A percentile compares a stretch with the other conserved stretches of the same genome.
These are phyloP conservation scores for Annulohypoxylon stygium DNA, from an alignment of 495 filamentous ascomycete genomes.

Conservation along the genomic window DNA sequence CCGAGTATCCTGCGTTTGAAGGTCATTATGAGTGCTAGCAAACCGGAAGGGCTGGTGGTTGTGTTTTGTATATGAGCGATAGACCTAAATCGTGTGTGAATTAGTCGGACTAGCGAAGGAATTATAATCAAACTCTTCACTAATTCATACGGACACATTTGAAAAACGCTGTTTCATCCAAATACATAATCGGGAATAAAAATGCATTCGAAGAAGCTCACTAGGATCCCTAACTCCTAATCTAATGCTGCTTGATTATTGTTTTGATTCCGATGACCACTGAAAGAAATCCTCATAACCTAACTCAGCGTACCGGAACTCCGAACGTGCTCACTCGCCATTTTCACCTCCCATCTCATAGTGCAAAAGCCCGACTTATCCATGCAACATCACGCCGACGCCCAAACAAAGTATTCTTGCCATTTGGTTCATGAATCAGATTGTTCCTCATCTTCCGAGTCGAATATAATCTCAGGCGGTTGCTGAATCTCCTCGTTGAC, in stretches of 20 bases:
- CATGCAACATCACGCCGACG: neutral
- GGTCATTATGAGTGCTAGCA: too few species aligned
- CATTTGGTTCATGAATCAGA: conserved; percentile 32
- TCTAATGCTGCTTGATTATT: neutral
- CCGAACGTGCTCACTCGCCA: neutral
- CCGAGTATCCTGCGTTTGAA: too few species aligned
- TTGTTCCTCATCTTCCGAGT: conserved; percentile 65
- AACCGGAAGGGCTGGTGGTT: too few species aligned
- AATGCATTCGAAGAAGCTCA: neutral
- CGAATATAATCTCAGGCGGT: conserved; percentile 59
- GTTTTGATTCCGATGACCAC: neutral
- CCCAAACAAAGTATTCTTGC: neutral
- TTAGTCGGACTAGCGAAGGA: neutral
- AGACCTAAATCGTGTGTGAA: neutral
- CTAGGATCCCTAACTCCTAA: neutral
- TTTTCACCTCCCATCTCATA: neutral
- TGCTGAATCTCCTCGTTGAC: conserved; percentile 60
- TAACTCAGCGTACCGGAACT: neutral
- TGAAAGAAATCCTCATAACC: conserved; percentile 1
- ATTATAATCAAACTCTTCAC: neutral
- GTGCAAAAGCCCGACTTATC: conserved; percentile 1
- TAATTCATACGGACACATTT: neutral
- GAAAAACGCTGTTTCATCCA: neutral
- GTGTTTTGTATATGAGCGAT: neutral
- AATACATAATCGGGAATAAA: neutral